Evolutionary conservation across 345 rosid species (phyloP), one percentile per base, ranked within the genome.

Genomic region (Lepidium sativum): DNA sequence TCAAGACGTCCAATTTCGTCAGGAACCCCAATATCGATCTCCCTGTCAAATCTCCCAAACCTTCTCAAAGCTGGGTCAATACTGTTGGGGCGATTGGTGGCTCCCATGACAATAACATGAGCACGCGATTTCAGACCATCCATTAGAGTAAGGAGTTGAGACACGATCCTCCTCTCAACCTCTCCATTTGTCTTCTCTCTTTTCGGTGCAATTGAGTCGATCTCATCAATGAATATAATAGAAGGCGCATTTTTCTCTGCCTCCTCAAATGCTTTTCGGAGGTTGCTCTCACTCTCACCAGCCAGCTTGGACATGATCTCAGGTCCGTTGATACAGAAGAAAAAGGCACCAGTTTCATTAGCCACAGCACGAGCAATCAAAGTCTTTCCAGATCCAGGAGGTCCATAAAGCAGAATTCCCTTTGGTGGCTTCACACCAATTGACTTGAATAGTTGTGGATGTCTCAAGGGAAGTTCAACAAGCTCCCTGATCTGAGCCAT

Each of bases 371-470:
- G 86, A 52, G 98, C 98, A 79, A 92, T 86, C 34, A 92, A 80
- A 60, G 98, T 92, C 81, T 92, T 92, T 16, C 90, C 94, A 50
- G 94, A 86, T 52, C 94, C 94, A 67, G 90, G 94, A 33, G 94
- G 90, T 42, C 94, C 98, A 66, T 83, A 92, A 3, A 92, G 88
- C 59, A 92, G 79, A 71, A 92, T 89, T 72, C 98, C 98, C 71
- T 89, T 92, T 0, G 98, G 98, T 74, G 98, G 98, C 82, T 92
- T 92, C 57, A 92, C 98, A 79, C 98, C 98, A 75, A 92, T 92
- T 3, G 98, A 92, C 71, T 92, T 92, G 69, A 92, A 92, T 2
- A 92, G 85, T 70, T 89, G 98, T 4, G 97, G 98, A 59, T 92
- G 98, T 79, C 98, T 84, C 69, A 92, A 61, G 17, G 97, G 97